A percentile compares a stretch with the other conserved stretches of the same genome.
Evolutionary conservation across 169 alveolate species (phyloP).

Genomic region (Perkinsus marinus): DNA sequence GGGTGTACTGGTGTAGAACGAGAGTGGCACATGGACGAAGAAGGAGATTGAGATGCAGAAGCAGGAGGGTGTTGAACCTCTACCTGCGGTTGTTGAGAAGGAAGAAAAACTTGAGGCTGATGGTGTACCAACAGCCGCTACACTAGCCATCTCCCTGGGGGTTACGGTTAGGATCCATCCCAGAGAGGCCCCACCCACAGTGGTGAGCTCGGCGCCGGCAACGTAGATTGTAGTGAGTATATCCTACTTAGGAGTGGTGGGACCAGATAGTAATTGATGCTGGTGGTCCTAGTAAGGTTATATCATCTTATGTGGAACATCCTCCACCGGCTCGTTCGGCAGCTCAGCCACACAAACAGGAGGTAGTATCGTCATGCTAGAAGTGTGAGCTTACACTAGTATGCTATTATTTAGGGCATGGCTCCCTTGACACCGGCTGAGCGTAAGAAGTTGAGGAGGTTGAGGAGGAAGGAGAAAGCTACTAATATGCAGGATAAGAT

Average conservation of each 20-base stretch:
- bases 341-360: background rate
- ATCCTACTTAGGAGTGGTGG: background rate
- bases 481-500: background rate
- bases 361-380: background rate
- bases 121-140: background rate
- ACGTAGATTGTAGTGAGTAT: background rate
- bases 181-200: background rate
- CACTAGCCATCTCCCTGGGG: background rate
- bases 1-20: background rate
- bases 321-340: background rate
- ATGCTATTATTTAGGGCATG: background rate
- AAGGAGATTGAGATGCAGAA: background rate
- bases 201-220: background rate
- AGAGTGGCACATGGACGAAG: background rate
- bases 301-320: background rate
- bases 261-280: background rate
- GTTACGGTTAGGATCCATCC: background rate
- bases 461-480: background rate
- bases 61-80: background rate
- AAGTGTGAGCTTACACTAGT: too few species aligned
- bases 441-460: background rate
- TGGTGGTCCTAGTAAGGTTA: background rate
- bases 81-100: background rate
- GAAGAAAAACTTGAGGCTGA: background rate
- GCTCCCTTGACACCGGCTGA: background rate